Evolutionary conservation across 306 rosid genomes (phyloP), one percentile per base, ranked within the genome.

Genomic region (Fragaria nilgerrensis): DNA sequence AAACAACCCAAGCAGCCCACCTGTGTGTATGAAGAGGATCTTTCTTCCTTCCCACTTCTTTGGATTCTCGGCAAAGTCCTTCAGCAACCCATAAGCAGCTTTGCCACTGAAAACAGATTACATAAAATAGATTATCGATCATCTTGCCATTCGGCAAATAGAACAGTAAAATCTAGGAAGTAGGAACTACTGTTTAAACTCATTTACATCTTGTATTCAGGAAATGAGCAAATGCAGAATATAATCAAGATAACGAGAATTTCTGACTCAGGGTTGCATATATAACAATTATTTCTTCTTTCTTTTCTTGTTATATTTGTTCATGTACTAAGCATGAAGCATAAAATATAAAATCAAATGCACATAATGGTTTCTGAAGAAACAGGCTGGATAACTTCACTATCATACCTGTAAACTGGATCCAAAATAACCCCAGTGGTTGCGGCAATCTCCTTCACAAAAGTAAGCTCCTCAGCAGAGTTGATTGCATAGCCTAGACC

Each of bases 11-110:
- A 95, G 90, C 22, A 92, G 85, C 68, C 98, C 98, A 25, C 98
- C 98, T 0, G 98, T 92, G 79, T 95, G 98, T 78, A 95, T 66
- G 84, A 95, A 94, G 68, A 94, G 97, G 81, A 94, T 59, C 86
- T 85, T 92, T 78, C 97, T 92, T 71, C 98, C 96, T 88, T 90
- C 98, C 98, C 98, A 94, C 69, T 90, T 89, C 85, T 87, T 82
- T 53, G 97, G 92, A 83, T 92, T 88, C 81, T 82, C 95, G 15
- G 63, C 27, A 81, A 94, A 89, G 77, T 92, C 98, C 83, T 89
- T 88, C 81, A 87, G 69, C 95, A 92, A 52, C 63, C 85, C 91
- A 85, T 82, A 89, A 39, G 89, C 92, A 70, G 93, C 98, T 79
- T 94, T 94, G 75, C 98, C 98, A 10, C 98, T 92, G 90, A 70